Percentiles rank a stretch among this genome's conserved stretches.
Evolutionary conservation across 345 rosid genomes (phyloP).

Genomic region (Toxicodendron radicans): DNA sequence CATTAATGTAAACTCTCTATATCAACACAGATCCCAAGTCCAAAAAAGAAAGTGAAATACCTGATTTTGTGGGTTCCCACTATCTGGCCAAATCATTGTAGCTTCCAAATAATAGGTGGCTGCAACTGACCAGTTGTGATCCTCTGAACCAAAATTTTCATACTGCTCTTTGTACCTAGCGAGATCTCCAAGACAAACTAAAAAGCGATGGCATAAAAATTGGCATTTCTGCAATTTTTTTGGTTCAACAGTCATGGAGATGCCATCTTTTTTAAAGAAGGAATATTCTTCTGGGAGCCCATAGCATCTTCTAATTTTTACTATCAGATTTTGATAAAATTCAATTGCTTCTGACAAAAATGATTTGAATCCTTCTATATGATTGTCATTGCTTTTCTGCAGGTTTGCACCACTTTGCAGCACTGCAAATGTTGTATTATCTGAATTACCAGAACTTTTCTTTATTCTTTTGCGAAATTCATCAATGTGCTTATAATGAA

Average conservation of each 20-base stretch:
- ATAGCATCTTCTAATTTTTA: constrained; percentile 43
- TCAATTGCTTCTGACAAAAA: constrained; percentile 62
- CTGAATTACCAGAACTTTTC: constrained; percentile 36
- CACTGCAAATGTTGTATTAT: constrained; percentile 7
- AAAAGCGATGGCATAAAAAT: constrained; percentile 78
- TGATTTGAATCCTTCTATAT: constrained; percentile 52
- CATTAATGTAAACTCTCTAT: background rate
- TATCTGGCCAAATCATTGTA: constrained; percentile 68
- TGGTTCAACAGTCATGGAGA: constrained; percentile 32
- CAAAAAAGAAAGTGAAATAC: constrained; percentile 29
- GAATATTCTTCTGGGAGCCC: constrained; percentile 49
- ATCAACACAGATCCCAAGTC: constrained; percentile 1
- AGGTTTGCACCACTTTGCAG: constrained; percentile 24
- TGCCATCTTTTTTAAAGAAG: constrained; percentile 23
- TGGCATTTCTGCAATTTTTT: constrained; percentile 45
- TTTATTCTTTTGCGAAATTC: constrained; percentile 79
- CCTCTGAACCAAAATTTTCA: constrained; percentile 37
- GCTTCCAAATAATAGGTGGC: constrained; percentile 79
- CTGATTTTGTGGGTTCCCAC: constrained; percentile 97
- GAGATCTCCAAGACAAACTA: constrained; percentile 89
- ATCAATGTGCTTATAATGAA: constrained; percentile 76
- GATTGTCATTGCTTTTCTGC: constrained; percentile 27
- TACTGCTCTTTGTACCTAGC: constrained; percentile 81
- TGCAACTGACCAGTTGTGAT: constrained; percentile 78
- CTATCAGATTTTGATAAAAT: constrained; percentile 54